Conservation (phyloP, 75 land plant species). For the Pinus taeda region DNA sequence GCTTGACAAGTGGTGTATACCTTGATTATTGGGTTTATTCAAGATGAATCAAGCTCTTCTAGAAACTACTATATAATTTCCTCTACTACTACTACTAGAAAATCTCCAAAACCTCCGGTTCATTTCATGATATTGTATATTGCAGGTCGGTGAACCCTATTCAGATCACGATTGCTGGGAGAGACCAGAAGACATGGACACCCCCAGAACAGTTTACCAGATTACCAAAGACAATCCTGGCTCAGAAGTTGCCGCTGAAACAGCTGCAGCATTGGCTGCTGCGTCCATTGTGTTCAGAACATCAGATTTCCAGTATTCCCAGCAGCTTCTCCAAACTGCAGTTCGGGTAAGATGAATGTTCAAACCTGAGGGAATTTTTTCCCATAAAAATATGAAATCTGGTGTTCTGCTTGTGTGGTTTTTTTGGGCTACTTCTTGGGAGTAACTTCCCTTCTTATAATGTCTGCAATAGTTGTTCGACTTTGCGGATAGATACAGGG, state of each 20-base stretch:
- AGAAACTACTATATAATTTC: no score
- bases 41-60: no score
- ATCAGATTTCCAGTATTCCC: constrained; percentile 20
- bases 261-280: constrained; percentile 32
- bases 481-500: constrained; percentile 35
- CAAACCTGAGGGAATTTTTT: no score
- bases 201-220: constrained; percentile 14
- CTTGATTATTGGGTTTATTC: no score
- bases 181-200: constrained; percentile 41
- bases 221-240: constrained; percentile 24
- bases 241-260: constrained; percentile 33
- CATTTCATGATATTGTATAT: no score
- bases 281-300: constrained; percentile 25
- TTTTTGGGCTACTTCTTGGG: no score
- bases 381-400: no score
- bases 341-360: constrained; percentile 3
- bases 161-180: constrained; percentile 35
- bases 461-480: constrained; percentile 11
- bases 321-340: constrained; percentile 18
- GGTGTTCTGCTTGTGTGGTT: no score
- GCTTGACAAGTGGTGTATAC: no score
- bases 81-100: no score
- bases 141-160: constrained; percentile 27
- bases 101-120: no score
- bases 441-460: no score